phyloP scores from a whole-genome alignment of 2,329 filamentous ascomycete genomes.

The Verruconis gallopava region DNA sequence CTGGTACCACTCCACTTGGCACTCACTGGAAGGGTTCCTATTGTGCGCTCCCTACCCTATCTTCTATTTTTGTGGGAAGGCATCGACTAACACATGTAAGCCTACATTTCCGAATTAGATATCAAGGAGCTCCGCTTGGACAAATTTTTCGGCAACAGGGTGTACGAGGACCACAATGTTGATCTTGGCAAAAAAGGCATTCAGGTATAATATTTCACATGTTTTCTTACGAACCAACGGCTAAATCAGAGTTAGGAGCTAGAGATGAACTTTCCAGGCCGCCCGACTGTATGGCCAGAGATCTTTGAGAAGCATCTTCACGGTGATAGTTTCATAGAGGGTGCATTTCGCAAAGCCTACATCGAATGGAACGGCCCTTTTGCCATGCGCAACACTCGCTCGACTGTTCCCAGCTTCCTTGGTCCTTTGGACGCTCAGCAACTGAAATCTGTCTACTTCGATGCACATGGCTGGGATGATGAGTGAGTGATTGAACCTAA shows the following conservation, averaged over 20 bases:
- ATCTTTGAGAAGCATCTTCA: constrained; percentile 29
- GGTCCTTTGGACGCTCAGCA: neutral
- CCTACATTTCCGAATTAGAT: constrained; percentile 24
- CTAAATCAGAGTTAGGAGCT: constrained; percentile 20
- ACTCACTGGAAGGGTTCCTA: constrained; percentile 40
- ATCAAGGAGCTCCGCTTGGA: constrained; percentile 17
- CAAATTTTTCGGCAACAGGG: neutral
- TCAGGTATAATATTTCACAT: constrained; percentile 22
- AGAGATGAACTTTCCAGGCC: constrained; percentile 19
- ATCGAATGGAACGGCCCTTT: no score
- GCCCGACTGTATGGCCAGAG: constrained; percentile 21
- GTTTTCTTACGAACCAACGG: constrained; percentile 10
- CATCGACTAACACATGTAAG: constrained; percentile 15
- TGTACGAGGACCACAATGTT: constrained; percentile 21
- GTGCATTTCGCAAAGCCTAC: neutral
- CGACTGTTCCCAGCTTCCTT: no score
- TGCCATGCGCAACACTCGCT: no score
- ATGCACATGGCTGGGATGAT: constrained; percentile 26
- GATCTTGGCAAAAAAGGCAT: constrained; percentile 18
- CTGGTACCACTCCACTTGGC: constrained; percentile 21
- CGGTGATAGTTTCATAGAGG: neutral
- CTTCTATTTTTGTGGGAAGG: neutral
- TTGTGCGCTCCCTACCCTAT: constrained; percentile 16
- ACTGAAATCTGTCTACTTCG: constrained; percentile 18
- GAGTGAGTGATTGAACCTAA: constrained; percentile 13